phyloP scores from a whole-genome alignment of 140 eudicot species.

The Cichorium intybus region DNA sequence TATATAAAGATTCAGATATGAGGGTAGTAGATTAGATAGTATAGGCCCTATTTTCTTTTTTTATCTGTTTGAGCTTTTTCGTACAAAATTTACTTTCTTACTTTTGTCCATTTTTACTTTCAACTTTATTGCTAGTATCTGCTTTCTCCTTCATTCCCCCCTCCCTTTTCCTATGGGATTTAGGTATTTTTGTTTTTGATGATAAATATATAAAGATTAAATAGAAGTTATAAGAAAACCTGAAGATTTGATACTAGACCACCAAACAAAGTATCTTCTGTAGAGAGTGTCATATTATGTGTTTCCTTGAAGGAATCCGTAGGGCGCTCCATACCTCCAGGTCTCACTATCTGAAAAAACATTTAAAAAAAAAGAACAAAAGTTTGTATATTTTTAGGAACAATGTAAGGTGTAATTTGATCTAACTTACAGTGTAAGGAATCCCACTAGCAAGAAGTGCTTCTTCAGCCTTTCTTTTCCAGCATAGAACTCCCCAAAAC shows the following conservation, averaged over 20 bases:
- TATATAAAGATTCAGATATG: too few species aligned
- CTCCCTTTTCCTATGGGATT: too few species aligned
- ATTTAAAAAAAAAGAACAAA: not conserved
- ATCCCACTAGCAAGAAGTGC: slow-evolving; percentile 92
- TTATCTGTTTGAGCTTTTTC: too few species aligned
- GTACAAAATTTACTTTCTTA: too few species aligned
- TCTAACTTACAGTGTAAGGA: slow-evolving; percentile 86
- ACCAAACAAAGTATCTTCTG: slow-evolving; percentile 86
- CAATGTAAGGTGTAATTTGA: slow-evolving; percentile 4
- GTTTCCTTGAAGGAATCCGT: slow-evolving; percentile 95
- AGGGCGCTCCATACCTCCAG: slow-evolving; percentile 99
- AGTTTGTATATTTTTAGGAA: not conserved
- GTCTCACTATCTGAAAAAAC: slow-evolving; percentile 82
- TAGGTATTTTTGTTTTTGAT: too few species aligned
- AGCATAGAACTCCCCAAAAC: slow-evolving; percentile 91
- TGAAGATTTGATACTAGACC: slow-evolving; percentile 95
- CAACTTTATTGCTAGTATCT: too few species aligned
- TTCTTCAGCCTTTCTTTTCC: slow-evolving; percentile 99
- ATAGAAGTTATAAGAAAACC: slow-evolving; percentile 44
- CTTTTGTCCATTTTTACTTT: too few species aligned
- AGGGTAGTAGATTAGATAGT: too few species aligned
- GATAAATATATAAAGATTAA: not conserved
- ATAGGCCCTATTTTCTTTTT: too few species aligned
- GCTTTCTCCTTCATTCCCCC: too few species aligned
- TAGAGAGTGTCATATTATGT: slow-evolving; percentile 73